Base-by-base conservation (phyloP, 352 stramenopile genomes). In the Phytophthora constricta region DNA sequence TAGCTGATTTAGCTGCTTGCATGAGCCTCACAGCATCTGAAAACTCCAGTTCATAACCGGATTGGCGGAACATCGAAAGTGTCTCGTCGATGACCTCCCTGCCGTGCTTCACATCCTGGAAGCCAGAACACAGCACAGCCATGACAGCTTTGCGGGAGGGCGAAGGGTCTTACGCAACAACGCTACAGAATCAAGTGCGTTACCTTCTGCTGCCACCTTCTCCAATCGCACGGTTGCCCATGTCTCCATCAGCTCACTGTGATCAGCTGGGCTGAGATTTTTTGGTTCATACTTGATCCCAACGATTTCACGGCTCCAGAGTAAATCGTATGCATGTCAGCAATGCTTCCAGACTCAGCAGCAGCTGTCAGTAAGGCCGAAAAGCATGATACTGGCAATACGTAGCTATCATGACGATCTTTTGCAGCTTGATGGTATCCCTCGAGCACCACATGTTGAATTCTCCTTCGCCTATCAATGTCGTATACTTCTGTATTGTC, bases 291-390 rank as follows among this genome's bases (percentile, higher is more conserved):
- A 16, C 23, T 27, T 34, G 50, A 43, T 31, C 34, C 43, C 41
- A 74, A 50, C n/a, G 55, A 26, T 26, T 56, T 67, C 5, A 86
- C 46, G 2, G 75, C 81, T 13, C 77, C 79, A 25, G 72, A 47
- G 63, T 82, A 76, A 25, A 90, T 49, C 43, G 51, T 22, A 58
- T 76, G 62, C 17, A 90, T 50, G 49, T 85, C 74, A 9, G 73
- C 68, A 19, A 77, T 23, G 28, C 22, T 48, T 43, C 61, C 72
- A 26, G 72, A 55, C 28, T 77, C 67, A n/a, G 66, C 70, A 2
- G 72, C 65, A 45, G 68, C 37, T 66, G 82, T 60, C 27, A 90
- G 47, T 33, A 88, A 27, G 23, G 60, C 75, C 4, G 54, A 73
- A 67, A 83, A 87, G 45, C 76, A 79, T 20, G 61, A 42, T 4